Percentiles rank a stretch among this genome's conserved stretches.
phyloP scores from a whole-genome alignment of 2,329 filamentous ascomycete genomes.

The Dryadomyces quercus-mongolicae region DNA sequence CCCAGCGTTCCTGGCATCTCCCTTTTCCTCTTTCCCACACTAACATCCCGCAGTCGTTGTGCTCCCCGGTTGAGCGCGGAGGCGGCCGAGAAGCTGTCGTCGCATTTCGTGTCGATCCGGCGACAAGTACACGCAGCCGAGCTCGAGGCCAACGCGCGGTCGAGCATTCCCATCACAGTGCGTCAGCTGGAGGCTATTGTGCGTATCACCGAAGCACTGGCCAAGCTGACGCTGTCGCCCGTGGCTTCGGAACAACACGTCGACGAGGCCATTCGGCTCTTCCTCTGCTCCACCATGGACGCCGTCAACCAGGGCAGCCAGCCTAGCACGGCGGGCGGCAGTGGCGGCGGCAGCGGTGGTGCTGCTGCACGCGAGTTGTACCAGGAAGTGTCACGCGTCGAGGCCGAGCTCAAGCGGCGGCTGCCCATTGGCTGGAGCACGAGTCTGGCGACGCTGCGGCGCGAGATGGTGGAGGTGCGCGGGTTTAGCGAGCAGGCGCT shows the following conservation, averaged over 20 bases:
- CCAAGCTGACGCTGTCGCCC: conserved; percentile 77
- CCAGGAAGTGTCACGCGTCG: conserved; percentile 76
- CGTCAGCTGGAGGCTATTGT: conserved; percentile 95
- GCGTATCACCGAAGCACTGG: conserved; percentile 90
- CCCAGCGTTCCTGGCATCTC: no score
- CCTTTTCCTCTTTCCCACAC: no score
- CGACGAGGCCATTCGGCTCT: conserved; percentile 92
- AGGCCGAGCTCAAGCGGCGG: conserved; percentile 75
- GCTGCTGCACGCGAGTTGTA: conserved; percentile 79
- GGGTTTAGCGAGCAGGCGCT: conserved; percentile 81
- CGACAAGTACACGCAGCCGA: conserved; percentile 88
- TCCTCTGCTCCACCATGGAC: conserved; percentile 96
- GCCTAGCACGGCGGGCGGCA: background rate
- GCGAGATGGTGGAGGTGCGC: conserved; percentile 86
- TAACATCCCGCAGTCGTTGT: conserved; percentile 73
- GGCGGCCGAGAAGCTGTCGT: conserved; percentile 90
- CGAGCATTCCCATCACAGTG: conserved; percentile 92
- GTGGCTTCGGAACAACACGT: conserved; percentile 86
- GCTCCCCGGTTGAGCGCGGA: conserved; percentile 82
- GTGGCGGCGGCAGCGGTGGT: conserved; percentile 24
- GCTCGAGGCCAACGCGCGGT: conserved; percentile 77
- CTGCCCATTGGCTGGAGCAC: conserved; percentile 95
- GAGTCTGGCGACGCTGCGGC: conserved; percentile 69
- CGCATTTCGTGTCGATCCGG: conserved; percentile 92
- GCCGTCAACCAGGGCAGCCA: conserved; percentile 77